Base-by-base conservation (phyloP, 768 basidiomycete genomes). In the Pholiota molesta region DNA sequence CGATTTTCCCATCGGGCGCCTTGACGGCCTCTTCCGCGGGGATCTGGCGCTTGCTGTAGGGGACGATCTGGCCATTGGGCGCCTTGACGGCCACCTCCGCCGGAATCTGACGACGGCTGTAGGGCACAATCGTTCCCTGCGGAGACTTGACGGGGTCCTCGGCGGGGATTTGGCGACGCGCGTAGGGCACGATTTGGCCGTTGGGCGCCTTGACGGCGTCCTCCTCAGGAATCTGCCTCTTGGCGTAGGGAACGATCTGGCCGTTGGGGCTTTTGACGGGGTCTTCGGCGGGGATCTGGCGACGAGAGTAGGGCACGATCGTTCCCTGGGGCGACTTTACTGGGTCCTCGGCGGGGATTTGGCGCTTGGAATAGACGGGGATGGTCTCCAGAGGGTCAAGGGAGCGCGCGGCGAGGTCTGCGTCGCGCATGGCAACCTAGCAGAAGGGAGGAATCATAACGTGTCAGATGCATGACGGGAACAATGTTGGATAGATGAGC, bases 361-460 rank as follows among this genome's bases (percentile, higher is more conserved):
- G 60, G 19, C 67, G 65, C 60, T 37, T 37, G 42, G 28, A 57
- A 58, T 69, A 67, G 13, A 65, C 63, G 11, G 62, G 65, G 55
- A 74, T 69, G 11, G 71, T 69, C 35, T 68, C 59, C 47, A 69
- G 51, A 28, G 69, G 66, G 56, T 66, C 68, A 26, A 67, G 47
- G 19, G 68, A 62, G 59, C 68, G 68, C 65, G 69, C 55, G 31
- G 55, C 64, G 55, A 59, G 40, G 19, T 31, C 29, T n/a, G 39
- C 17, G 44, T 57, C 55, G 51, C 63, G 62, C 65, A 66, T 65
- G 56, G 65, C 65, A 33, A 66, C 52, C 69, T 68, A 52, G n/a
- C 5, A 40, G 14, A n/a, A 53, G 23, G 40, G 17, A n/a, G 31
- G 13, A 33, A 53, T 60, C 45, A 33, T 31, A 10, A 39, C 16